phyloP scores from a whole-genome alignment of 805 yeast species.

The Priceomyces fermenticarens region DNA sequence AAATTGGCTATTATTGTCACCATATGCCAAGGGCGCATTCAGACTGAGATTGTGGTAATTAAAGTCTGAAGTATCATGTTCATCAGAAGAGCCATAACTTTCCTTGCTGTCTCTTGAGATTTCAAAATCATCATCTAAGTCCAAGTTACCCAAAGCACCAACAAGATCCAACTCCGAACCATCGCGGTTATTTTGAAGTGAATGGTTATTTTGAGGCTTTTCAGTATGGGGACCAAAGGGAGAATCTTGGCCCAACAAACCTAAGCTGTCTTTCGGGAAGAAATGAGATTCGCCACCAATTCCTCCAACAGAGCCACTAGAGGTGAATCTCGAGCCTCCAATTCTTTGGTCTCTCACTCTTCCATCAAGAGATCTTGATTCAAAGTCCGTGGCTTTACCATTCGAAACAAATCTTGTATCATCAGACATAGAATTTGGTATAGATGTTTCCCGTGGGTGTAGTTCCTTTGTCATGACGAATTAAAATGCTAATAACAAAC shows the following conservation, averaged over 20 bases:
- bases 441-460: constrained; percentile 20
- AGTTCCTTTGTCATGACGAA: constrained; percentile 13
- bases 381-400: background rate
- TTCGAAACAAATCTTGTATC: background rate
- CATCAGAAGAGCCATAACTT: constrained; percentile 1
- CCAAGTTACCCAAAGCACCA: constrained; percentile 45
- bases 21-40: constrained; percentile 6
- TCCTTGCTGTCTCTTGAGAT: constrained; percentile 2
- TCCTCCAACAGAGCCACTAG: background rate
- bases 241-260: constrained; percentile 16
- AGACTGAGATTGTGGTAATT: background rate
- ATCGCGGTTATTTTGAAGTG: constrained; percentile 5
- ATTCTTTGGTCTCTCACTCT: background rate
- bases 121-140: constrained; percentile 41
- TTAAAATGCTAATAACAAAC: background rate
- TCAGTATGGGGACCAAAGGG: constrained; percentile 7
- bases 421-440: constrained; percentile 9
- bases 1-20: constrained; percentile 3
- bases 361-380: background rate
- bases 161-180: constrained; percentile 39
- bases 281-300: constrained; percentile 19
- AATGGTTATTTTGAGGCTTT: constrained; percentile 8
- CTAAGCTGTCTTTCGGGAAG: constrained; percentile 22
- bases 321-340: no score
- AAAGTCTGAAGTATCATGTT: background rate